Evolutionary conservation across 2,329 filamentous ascomycete species (phyloP).

Genomic region (Colletotrichum viniferum): DNA sequence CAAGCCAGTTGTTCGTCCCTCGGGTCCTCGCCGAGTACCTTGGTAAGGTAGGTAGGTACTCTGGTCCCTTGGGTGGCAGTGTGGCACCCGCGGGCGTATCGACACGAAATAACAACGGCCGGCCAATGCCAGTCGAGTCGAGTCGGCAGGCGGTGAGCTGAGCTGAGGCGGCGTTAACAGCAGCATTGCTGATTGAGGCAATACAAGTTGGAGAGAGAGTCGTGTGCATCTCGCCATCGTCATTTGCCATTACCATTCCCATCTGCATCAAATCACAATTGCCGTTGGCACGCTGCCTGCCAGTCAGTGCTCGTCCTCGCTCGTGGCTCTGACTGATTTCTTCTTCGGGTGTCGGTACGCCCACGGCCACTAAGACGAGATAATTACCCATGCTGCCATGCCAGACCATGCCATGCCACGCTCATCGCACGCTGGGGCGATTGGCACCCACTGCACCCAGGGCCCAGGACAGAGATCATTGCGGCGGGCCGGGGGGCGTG

Average conservation of each 20-base stretch:
- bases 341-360: background rate
- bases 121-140: background rate
- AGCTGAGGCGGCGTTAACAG: background rate
- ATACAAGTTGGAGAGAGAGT: background rate
- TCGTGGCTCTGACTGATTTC: background rate
- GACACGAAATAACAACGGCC: background rate
- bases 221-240: background rate
- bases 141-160: background rate
- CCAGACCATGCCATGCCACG: constrained; percentile 16
- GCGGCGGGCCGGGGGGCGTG: constrained; percentile 5
- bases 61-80: background rate
- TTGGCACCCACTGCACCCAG: background rate
- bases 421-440: constrained; percentile 17
- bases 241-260: constrained; percentile 1
- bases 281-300: background rate
- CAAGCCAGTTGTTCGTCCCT: background rate
- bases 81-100: background rate
- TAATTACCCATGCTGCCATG: constrained; percentile 10
- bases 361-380: constrained; percentile 1
- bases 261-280: background rate
- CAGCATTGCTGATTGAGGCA: background rate
- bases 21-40: background rate
- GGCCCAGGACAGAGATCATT: background rate
- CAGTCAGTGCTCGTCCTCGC: background rate
- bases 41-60: background rate